Conservation (phyloP, 2,329 filamentous ascomycete species). For the Thyridium curvatum region DNA sequence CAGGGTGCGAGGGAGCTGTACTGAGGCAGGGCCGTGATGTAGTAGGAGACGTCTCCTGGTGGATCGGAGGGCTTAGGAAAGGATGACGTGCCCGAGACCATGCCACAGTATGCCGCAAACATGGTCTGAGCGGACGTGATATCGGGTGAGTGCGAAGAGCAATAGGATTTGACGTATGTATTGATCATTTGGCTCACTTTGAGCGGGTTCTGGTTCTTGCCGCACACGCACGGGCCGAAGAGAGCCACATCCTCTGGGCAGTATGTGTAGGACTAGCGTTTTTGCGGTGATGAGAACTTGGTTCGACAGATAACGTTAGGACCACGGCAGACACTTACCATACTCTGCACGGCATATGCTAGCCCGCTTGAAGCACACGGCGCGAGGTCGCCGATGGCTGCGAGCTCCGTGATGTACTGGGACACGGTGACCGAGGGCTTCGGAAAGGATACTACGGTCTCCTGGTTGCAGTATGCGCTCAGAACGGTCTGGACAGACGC, state of each 20-base stretch:
- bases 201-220: slow-evolving; percentile 41
- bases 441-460: slow-evolving; percentile 27
- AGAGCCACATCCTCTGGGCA: slow-evolving; percentile 18
- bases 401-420: slow-evolving; percentile 43
- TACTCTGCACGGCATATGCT: slow-evolving; percentile 29
- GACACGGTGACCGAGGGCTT: slow-evolving; percentile 35
- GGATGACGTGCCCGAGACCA: slow-evolving; percentile 40
- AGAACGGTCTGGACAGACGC: slow-evolving; percentile 39
- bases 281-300: slow-evolving; percentile 1
- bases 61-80: slow-evolving; percentile 40
- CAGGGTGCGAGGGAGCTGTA: slow-evolving; percentile 38
- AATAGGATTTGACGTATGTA: slow-evolving; percentile 33
- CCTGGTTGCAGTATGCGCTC: slow-evolving; percentile 42
- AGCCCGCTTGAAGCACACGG: slow-evolving; percentile 34
- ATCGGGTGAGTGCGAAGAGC: slow-evolving; percentile 38
- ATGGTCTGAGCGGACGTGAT: slow-evolving; percentile 42
- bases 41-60: slow-evolving; percentile 49
- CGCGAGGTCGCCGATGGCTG: slow-evolving; percentile 33
- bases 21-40: slow-evolving; percentile 43
- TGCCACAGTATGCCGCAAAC: slow-evolving; percentile 44
- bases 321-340: slow-evolving; percentile 6
- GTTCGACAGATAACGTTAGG: background rate
- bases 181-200: slow-evolving; percentile 35
- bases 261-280: slow-evolving; percentile 11
- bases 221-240: slow-evolving; percentile 45